Base-by-base conservation (phyloP, 768 basidiomycete genomes). In the Mycena haematopus region DNA sequence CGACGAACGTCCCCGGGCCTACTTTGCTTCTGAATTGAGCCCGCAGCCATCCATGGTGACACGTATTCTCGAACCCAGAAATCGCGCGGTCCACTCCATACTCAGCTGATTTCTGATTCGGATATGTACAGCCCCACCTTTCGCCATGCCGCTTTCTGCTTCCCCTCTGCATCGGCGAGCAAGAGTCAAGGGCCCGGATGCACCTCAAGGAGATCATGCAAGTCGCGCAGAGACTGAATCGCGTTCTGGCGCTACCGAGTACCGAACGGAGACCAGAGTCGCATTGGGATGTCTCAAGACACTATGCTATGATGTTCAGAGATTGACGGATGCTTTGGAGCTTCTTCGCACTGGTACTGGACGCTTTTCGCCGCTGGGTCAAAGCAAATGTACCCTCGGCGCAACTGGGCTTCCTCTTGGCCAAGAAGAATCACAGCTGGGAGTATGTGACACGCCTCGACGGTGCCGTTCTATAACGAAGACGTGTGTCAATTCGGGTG, bases 201-300 rank as follows among this genome's bases (percentile, higher is more conserved):
- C 87, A 88, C 71, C 71, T 89, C n/a, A 68, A 75, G 29, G 84
- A 88, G 65, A 73, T 88, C 59, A 66, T 78, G 0, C 72, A 74
- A 3, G 80, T 88, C n/a, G 82, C 86, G 0, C 70, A 71, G 52
- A 70, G 66, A 7, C 77, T 87, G 31, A 80, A 84, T 65, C 80
- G 86, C 6, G 87, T 82, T 4, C 76, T 88, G 36, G 84, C 88
- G 29, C 77, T 89, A 6, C 87, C 87, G 3, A 84, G 85, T 60
- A 85, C 87, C 5, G 83, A 82, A 85, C 87, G 6, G 83, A 82
- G 9, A 82, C 8, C 81, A 82, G 60, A 83, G 82, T 50, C 79
- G 84, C 40, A 76, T 88, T 35, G 82, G 84, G n/a, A n/a, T n/a
- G n/a, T n/a, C n/a, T n/a, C n/a, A n/a, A n/a, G n/a, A n/a, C n/a